phyloP scores from a whole-genome alignment of 306 rosid species.

The Prinsepia uniflora region DNA sequence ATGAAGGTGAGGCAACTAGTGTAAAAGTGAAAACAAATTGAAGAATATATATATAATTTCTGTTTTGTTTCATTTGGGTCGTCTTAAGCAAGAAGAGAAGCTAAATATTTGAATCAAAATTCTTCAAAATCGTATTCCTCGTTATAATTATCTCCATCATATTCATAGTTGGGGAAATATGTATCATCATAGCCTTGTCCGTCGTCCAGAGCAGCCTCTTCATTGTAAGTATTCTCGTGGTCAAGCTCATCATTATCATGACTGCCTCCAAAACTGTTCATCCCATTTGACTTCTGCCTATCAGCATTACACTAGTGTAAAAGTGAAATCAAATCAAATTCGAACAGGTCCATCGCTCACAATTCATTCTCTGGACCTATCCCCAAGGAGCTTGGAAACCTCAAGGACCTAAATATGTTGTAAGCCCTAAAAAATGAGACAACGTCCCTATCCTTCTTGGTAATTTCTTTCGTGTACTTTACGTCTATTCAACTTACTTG shows the following conservation, averaged over 20 bases:
- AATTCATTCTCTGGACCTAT: constrained; percentile 27
- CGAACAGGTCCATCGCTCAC: constrained; percentile 20
- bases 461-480: background rate
- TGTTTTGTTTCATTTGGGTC: too few relatives aligned
- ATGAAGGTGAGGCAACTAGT: background rate
- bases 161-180: background rate
- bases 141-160: background rate
- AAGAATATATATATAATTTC: too few relatives aligned
- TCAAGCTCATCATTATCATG: constrained; percentile 9
- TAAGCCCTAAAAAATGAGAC: constrained; percentile 8
- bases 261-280: constrained; percentile 6
- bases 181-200: constrained; percentile 4
- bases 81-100: background rate
- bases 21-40: too few relatives aligned
- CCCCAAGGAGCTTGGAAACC: constrained; percentile 39
- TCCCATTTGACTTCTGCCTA: background rate
- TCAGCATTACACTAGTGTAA: constrained; percentile 1
- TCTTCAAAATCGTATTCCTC: background rate
- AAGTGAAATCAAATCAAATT: too few relatives aligned
- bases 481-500: background rate
- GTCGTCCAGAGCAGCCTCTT: constrained; percentile 7
- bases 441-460: background rate
- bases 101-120: background rate
- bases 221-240: background rate
- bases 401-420: constrained; percentile 16